Conservation (phyloP, 768 basidiomycete species). For the Cyathus striatus region DNA sequence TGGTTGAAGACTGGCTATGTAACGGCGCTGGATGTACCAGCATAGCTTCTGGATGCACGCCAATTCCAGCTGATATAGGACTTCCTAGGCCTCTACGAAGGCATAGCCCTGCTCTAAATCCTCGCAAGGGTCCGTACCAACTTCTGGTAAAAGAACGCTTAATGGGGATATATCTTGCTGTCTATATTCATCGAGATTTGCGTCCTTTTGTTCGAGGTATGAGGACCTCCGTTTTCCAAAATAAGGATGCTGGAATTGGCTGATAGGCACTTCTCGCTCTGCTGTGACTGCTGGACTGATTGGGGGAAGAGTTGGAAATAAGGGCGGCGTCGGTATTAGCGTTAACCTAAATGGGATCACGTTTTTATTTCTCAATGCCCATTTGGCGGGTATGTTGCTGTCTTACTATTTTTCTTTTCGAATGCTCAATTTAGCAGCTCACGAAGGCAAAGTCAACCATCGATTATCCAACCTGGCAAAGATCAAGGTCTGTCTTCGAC, state of each 20-base stretch:
- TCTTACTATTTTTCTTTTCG: neutral
- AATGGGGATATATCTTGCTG: constrained; percentile 81
- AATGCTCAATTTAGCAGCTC: constrained; percentile 39
- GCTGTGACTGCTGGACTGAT: constrained; percentile 87
- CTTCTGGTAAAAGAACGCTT: constrained; percentile 85
- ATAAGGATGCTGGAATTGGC: too few relatives aligned
- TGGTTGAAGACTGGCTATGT: constrained; percentile 73
- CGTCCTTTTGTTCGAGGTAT: constrained; percentile 57
- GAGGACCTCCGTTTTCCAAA: constrained; percentile 3
- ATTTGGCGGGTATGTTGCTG: constrained; percentile 64
- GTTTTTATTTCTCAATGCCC: constrained; percentile 86
- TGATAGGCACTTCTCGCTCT: constrained; percentile 66
- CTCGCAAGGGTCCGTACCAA: constrained; percentile 70
- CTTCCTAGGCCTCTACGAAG: constrained; percentile 36
- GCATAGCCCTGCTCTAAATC: constrained; percentile 34
- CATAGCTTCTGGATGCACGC: constrained; percentile 19
- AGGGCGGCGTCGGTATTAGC: constrained; percentile 89
- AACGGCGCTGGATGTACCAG: constrained; percentile 28
- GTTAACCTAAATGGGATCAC: constrained; percentile 79
- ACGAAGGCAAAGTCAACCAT: constrained; percentile 69
- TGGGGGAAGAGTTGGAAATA: constrained; percentile 89
- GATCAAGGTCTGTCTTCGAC: constrained; percentile 61
- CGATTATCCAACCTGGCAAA: constrained; percentile 84
- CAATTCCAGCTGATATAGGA: constrained; percentile 38
- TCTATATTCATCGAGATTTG: constrained; percentile 74